Base-by-base conservation (phyloP, 768 basidiomycete species). In the Termitomyces titanicus region DNA sequence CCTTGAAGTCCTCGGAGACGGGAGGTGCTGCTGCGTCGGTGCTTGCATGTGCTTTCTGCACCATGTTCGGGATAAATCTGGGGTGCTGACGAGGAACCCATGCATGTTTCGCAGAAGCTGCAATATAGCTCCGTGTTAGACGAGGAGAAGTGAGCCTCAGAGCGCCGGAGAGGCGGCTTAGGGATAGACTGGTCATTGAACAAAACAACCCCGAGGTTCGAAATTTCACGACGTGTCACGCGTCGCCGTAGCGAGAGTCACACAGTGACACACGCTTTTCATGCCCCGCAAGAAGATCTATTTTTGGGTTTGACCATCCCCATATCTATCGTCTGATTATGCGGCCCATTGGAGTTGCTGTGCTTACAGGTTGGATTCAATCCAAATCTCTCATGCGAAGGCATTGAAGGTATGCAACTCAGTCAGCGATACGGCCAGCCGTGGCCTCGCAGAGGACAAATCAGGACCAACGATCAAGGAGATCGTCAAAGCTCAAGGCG, bases 341-440 rank as follows among this genome's bases (percentile, higher is more conserved):
- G 61, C 49, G 54, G 54, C 35, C 59, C 12, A 66, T 72, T 37
- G 63, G 61, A 31, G 67, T 71, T 43, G 69, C 65, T 34, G 56
- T 71, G 12, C 60, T 71, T 37, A 70, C 69, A 61, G 70, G 71
- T 70, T 55, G 62, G 59, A 59, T 58, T 8, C 31, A 34, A 47
- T 39, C 44, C 46, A 55, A n/a, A 24, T 44, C n/a, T 51, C 51
- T 4, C 6, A 5, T 43, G 37, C 43, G 31, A 29, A 39, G 24
- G 24, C 22, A 58, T 60, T 50, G 24, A 57, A 55, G 34, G 18
- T 33, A 25, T 53, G 27, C 10, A 33, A 7, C 18, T 40, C 55
- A 89, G 89, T 89, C 53, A 91, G 89, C 68, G 89, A 92, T 68
- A 88, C 83, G 5, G 86, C 83, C 0, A 75, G 81, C 2, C 57